Evolutionary conservation across 306 rosid species (phyloP), one percentile per base, ranked within the genome.

Genomic region (Ochetophila trinervis): DNA sequence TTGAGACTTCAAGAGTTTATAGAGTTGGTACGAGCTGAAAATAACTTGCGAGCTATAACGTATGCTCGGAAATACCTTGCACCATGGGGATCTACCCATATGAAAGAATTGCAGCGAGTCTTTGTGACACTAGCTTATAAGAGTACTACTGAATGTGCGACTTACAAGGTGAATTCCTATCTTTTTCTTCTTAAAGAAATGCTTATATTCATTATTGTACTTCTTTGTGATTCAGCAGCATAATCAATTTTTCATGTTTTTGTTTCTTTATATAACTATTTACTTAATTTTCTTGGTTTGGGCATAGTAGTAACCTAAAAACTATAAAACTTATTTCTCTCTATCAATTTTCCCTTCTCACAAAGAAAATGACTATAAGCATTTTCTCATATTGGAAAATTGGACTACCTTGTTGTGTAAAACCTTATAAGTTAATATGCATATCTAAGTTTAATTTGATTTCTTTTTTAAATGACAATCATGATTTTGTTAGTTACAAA

Each of bases 1-100:
- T 65, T 93, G 84, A 84, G 99, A 83, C 91, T 87, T 83, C 99
- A 93, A 77, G 99, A 93, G 75, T 86, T 93, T 72, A 83, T 93
- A 79, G 99, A 90, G 82, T 78, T 93, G 75, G 99, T 93, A 53
- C 89, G 96, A 73, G 91, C 90, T 72, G 97, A 88, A 80, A 87
- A 88, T 77, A 81, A 80, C 74, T 60, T 86, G 73, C 84, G 78
- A 75, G 99, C 99, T 72, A 83, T 93, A 60, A 62, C 87, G 14
- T 87, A 87, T 86, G 96, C 99, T 72, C 83, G 82, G 54, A 93
- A 87, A 70, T 78, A 89, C 67, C 96, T 93, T 61, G 87, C 97
- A 13, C 88, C 88, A 36, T 93, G 97, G 99, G 99, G 90, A 74
- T 76, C 85, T 45, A 76, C 85, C 58, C 80, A 93, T 77, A 70